Evolutionary conservation across 495 filamentous ascomycete genomes (phyloP).

Genomic region (Podospora australis): DNA sequence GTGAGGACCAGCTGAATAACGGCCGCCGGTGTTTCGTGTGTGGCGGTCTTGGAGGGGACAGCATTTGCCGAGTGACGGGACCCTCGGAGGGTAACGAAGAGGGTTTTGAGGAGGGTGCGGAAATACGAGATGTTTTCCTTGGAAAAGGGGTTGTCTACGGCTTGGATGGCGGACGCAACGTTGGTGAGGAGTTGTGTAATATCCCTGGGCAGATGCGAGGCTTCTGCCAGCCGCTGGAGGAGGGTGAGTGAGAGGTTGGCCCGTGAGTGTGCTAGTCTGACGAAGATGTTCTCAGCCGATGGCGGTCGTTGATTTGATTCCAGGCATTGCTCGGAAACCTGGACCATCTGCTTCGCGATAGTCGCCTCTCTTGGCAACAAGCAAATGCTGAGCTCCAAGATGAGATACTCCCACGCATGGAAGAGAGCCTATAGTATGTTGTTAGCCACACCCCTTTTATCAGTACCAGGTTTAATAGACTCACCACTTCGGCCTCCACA

Average conservation of each 20-base stretch:
- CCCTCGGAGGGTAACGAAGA: slow-evolving; percentile 75
- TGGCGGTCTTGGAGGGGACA: slow-evolving; percentile 14
- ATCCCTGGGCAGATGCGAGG: slow-evolving; percentile 51
- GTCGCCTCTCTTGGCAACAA: slow-evolving; percentile 52
- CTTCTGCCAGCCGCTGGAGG: slow-evolving; percentile 65
- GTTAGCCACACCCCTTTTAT: slow-evolving; percentile 21
- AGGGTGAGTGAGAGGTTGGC: slow-evolving; percentile 71
- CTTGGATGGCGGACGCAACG: slow-evolving; percentile 62
- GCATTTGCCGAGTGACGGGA: slow-evolving; percentile 23
- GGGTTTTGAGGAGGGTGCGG: slow-evolving; percentile 71
- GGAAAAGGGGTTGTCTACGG: slow-evolving; percentile 58
- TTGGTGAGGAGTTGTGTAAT: slow-evolving; percentile 56
- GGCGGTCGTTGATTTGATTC: slow-evolving; percentile 59
- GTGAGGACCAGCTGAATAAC: slow-evolving; percentile 56
- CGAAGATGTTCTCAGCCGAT: slow-evolving; percentile 66
- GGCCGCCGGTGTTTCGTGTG: slow-evolving; percentile 25
- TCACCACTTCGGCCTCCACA: slow-evolving; percentile 84
- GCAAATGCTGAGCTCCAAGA: slow-evolving; percentile 71
- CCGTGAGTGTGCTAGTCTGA: slow-evolving; percentile 60
- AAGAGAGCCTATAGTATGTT: slow-evolving; percentile 55
- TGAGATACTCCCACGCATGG: slow-evolving; percentile 82
- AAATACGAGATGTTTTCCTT: slow-evolving; percentile 62
- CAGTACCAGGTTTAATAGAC: slow-evolving; percentile 24
- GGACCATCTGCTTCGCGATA: slow-evolving; percentile 55
- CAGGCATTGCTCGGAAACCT: slow-evolving; percentile 67